phyloP scores from a whole-genome alignment of 805 yeast genomes.

The Debaryomyces maramus region DNA sequence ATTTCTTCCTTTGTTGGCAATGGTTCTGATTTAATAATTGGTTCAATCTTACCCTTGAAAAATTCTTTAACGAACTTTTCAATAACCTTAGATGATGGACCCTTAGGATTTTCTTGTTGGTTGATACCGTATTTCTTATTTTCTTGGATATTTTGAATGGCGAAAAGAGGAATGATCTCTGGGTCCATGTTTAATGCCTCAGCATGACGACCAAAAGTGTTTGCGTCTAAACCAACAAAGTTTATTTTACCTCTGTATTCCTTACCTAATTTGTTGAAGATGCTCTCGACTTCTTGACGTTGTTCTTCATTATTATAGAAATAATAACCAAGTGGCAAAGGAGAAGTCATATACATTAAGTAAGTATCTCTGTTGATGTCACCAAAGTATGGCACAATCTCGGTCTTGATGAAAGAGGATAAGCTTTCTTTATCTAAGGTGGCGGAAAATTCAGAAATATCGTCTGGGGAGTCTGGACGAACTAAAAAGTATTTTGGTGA shows the following conservation, averaged over 20 bases:
- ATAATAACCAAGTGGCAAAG: constrained; percentile 82
- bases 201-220: constrained; percentile 81
- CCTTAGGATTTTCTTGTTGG: constrained; percentile 55
- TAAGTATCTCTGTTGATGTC: constrained; percentile 83
- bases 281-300: constrained; percentile 53
- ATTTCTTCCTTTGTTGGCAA: constrained; percentile 81
- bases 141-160: constrained; percentile 66
- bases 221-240: constrained; percentile 87
- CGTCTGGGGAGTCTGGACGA: constrained; percentile 44
- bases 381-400: constrained; percentile 81
- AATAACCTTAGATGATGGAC: constrained; percentile 48
- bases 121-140: constrained; percentile 78
- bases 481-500: constrained; percentile 45
- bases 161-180: constrained; percentile 81
- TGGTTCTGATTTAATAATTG: constrained; percentile 82
- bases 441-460: constrained; percentile 48
- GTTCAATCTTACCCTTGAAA: constrained; percentile 61
- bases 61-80: constrained; percentile 62
- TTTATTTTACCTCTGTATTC: constrained; percentile 75
- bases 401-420: constrained; percentile 51
- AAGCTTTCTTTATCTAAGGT: constrained; percentile 38
- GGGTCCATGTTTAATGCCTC: constrained; percentile 79
- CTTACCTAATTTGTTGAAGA: constrained; percentile 66
- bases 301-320: constrained; percentile 74
- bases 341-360: constrained; percentile 67